A percentile compares a stretch with the other conserved stretches of the same genome.
Evolutionary conservation across 2,329 filamentous ascomycete genomes (phyloP).

Genomic region (Hypocreales sp.): DNA sequence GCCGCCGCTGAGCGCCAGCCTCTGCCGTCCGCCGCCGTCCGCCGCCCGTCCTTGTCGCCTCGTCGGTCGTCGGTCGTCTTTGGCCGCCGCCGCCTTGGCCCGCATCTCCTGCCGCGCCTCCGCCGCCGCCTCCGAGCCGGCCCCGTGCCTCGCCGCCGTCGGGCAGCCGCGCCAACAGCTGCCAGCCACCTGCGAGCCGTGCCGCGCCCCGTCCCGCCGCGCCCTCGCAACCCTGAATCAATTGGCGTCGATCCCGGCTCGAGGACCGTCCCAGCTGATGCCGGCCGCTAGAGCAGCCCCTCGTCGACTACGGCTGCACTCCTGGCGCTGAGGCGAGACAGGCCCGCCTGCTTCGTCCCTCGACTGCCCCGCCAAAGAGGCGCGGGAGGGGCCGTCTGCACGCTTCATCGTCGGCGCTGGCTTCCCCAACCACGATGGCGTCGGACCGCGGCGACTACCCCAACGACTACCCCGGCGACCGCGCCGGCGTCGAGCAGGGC

Average conservation of each 20-base stretch:
- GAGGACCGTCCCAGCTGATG: conserved; percentile 17
- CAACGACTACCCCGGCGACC: conserved; percentile 12
- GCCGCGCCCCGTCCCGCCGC: conserved; percentile 6
- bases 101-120: too few relatives aligned
- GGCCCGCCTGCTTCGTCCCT: conserved; percentile 1
- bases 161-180: too few relatives aligned
- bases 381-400: conserved; percentile 7
- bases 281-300: conserved; percentile 16
- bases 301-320: conserved; percentile 15
- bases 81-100: background rate
- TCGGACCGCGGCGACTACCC: conserved; percentile 25
- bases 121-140: too few relatives aligned
- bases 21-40: conserved; percentile 2
- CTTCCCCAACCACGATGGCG: conserved; percentile 22
- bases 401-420: conserved; percentile 6
- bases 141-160: too few relatives aligned
- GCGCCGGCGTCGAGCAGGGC: conserved; percentile 13
- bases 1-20: too few relatives aligned
- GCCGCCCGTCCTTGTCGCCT: conserved; percentile 4
- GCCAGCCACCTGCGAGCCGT: too few relatives aligned
- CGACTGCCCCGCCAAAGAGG: conserved; percentile 1
- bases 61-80: background rate
- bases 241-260: conserved; percentile 13
- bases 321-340: conserved; percentile 15
- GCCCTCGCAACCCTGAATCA: conserved; percentile 6